A percentile compares a stretch with the other conserved stretches of the same genome.
These are phyloP conservation scores for Suhomyces yuchorum DNA, from an alignment of 1,139 yeast genomes.

Conservation along the genomic window DNA sequence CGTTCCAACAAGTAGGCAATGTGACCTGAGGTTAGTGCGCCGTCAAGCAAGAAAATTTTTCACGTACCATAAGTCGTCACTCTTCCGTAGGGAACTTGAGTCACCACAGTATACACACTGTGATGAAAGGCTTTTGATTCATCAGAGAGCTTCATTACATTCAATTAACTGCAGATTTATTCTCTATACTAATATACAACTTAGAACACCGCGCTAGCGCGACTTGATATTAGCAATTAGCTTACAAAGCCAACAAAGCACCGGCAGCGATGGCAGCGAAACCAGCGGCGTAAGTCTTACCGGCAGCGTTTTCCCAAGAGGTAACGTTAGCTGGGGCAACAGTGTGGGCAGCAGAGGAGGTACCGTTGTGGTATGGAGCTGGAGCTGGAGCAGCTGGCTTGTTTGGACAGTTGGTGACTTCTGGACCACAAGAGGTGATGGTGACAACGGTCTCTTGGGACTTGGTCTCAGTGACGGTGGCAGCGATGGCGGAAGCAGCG, in stretches of 20 bases:
- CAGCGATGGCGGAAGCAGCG: slow-evolving; percentile 27
- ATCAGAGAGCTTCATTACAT: slow-evolving; percentile 34
- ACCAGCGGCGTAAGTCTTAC: slow-evolving; percentile 29
- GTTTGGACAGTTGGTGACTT: slow-evolving; percentile 32
- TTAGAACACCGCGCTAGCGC: slow-evolving; percentile 7
- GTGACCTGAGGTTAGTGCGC: slow-evolving; percentile 45
- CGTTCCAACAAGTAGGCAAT: slow-evolving; percentile 62
- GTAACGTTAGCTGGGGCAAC: slow-evolving; percentile 29
- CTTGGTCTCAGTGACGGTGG: slow-evolving; percentile 24
- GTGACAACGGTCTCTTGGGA: slow-evolving; percentile 26
- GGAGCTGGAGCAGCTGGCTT: slow-evolving; percentile 19
- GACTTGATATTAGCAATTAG: slow-evolving; percentile 13
- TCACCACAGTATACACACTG: slow-evolving; percentile 59
- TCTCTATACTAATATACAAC: slow-evolving; percentile 15
- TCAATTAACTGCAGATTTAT: slow-evolving; percentile 3
- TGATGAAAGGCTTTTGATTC: slow-evolving; percentile 61
- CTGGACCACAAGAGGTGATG: slow-evolving; percentile 29
- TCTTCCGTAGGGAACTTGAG: slow-evolving; percentile 60
- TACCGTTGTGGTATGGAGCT: slow-evolving; percentile 16
- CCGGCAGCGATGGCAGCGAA: slow-evolving; percentile 36
- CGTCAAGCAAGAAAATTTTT: not conserved
- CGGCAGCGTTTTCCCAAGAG: slow-evolving; percentile 28
- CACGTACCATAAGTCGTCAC: slow-evolving; percentile 68
- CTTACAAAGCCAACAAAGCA: slow-evolving; percentile 38
- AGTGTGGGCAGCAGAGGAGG: slow-evolving; percentile 18